Evolutionary conservation across 2,329 filamentous ascomycete genomes (phyloP).

Genomic region (Colletotrichum aenigma): DNA sequence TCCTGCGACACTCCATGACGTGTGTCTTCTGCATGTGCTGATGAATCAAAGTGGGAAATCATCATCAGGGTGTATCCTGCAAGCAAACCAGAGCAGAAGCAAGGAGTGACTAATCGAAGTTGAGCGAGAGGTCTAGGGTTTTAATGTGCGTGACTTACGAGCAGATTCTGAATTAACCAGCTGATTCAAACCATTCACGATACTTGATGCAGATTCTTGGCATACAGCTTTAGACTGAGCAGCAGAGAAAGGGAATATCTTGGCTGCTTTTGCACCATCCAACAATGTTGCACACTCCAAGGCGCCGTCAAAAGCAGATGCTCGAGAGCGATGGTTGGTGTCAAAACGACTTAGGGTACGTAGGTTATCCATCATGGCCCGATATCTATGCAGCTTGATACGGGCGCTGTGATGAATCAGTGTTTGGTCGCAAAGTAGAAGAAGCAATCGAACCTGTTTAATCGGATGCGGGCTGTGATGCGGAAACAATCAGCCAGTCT

Average conservation of each 20-base stretch:
- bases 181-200: neutral
- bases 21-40: neutral
- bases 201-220: neutral
- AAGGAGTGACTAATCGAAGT: neutral
- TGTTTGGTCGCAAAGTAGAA: accelerated
- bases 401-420: neutral
- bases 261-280: neutral
- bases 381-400: neutral
- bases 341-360: neutral
- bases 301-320: accelerated
- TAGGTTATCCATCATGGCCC: neutral
- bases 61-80: neutral
- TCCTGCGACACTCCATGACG: neutral
- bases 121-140: neutral
- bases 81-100: neutral
- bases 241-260: neutral
- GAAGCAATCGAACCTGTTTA: neutral
- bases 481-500: neutral
- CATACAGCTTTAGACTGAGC: neutral
- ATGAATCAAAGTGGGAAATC: neutral
- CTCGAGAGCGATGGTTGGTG: neutral
- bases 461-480: neutral
- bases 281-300: neutral
- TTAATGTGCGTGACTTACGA: neutral
- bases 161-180: neutral